Percentiles rank a stretch among this genome's conserved stretches.
phyloP scores from a whole-genome alignment of 2,329 filamentous ascomycete species.

The Dactylellina leptospora region DNA sequence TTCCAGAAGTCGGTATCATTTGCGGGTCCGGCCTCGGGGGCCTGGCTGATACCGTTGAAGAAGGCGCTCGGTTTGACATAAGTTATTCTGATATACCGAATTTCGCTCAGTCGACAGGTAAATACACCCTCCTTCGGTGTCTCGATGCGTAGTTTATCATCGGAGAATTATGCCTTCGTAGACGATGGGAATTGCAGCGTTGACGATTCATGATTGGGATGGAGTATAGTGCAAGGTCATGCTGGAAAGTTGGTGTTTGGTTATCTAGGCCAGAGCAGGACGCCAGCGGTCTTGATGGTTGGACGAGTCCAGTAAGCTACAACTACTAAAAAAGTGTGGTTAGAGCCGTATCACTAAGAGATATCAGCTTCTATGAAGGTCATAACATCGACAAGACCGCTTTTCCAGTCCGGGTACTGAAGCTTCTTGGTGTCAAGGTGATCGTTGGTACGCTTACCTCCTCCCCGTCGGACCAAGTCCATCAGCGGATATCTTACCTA shows the following conservation, averaged over 20 bases:
- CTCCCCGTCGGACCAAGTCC: no score
- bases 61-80: conserved; percentile 65
- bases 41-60: conserved; percentile 67
- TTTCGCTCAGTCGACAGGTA: conserved; percentile 70
- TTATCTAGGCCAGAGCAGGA: conserved; percentile 65
- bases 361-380: conserved; percentile 72
- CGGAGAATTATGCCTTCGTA: no score
- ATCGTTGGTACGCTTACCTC: conserved; percentile 60
- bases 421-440: conserved; percentile 69
- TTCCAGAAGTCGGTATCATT: conserved; percentile 70
- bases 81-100: conserved; percentile 70
- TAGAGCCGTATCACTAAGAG: conserved; percentile 13
- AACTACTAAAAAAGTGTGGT: conserved; percentile 7
- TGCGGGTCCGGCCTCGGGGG: conserved; percentile 73
- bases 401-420: conserved; percentile 72
- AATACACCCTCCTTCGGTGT: not conserved
- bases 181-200: no score
- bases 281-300: conserved; percentile 71
- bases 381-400: conserved; percentile 71
- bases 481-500: conserved; percentile 30
- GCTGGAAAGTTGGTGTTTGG: conserved; percentile 73
- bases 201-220: no score
- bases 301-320: conserved; percentile 71
- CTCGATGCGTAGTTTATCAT: no score
- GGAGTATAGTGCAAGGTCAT: conserved; percentile 66